Evolutionary conservation across 2,329 filamentous ascomycete species (phyloP).

Genomic region (Cercospora nicotianae): DNA sequence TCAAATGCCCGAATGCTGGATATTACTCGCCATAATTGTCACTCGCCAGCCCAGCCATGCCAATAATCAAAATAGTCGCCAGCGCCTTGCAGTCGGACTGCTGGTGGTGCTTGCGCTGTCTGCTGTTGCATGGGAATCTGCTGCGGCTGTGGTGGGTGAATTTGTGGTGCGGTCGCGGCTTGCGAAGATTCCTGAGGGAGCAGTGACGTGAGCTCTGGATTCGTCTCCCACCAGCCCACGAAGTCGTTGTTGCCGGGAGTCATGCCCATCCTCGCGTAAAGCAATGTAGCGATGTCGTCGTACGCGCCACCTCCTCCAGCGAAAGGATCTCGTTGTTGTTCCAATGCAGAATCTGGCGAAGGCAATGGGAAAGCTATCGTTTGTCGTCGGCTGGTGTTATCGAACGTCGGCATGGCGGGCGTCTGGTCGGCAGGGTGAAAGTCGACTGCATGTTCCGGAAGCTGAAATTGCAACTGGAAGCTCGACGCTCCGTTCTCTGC

Average conservation of each 20-base stretch:
- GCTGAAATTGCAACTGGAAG: background rate
- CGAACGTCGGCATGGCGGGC: background rate
- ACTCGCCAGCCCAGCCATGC: background rate
- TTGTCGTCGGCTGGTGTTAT: conserved; percentile 14
- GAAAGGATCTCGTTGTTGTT: conserved; percentile 12
- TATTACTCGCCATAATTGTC: background rate
- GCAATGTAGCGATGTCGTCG: conserved; percentile 14
- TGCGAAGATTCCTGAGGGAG: background rate
- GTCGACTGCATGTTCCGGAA: background rate
- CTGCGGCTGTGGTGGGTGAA: background rate
- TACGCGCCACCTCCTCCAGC: conserved; percentile 12
- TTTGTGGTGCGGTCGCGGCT: background rate
- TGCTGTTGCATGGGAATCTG: background rate
- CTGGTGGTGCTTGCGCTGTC: background rate
- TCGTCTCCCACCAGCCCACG: conserved; percentile 5
- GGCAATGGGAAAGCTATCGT: conserved; percentile 13
- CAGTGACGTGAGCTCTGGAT: background rate
- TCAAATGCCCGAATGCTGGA: background rate
- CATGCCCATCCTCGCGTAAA: conserved; percentile 6
- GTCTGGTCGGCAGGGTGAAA: background rate
- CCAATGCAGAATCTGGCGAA: background rate
- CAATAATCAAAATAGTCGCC: background rate
- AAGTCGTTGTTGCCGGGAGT: conserved; percentile 7
- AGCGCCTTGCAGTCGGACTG: background rate
- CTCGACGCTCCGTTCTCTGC: background rate